These are phyloP conservation scores for Lophiotrema nucula DNA, from an alignment of 495 filamentous ascomycete species.

Conservation along the genomic window DNA sequence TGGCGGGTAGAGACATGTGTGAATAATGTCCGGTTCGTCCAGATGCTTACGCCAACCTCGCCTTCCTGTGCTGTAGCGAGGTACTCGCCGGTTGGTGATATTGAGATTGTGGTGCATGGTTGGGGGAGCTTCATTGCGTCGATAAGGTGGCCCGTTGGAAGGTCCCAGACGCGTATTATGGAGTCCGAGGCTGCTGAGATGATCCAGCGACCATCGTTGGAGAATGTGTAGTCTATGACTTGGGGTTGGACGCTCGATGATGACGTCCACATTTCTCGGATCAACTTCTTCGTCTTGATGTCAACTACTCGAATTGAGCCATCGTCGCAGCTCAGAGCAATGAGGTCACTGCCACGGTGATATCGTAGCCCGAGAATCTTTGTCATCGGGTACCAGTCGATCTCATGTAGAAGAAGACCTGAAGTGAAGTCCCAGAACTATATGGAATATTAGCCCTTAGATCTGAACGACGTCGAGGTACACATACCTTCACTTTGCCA, in stretches of 20 bases:
- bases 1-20: slow-evolving; percentile 79
- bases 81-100: slow-evolving; percentile 87
- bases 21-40: slow-evolving; percentile 88
- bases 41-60: slow-evolving; percentile 83
- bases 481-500: slow-evolving; percentile 73
- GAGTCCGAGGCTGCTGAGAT: slow-evolving; percentile 82
- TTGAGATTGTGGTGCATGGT: slow-evolving; percentile 77
- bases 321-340: slow-evolving; percentile 88
- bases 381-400: slow-evolving; percentile 83
- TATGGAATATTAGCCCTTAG: background rate
- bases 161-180: slow-evolving; percentile 85
- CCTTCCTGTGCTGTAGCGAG: slow-evolving; percentile 84
- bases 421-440: slow-evolving; percentile 89
- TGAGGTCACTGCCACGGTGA: slow-evolving; percentile 76
- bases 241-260: slow-evolving; percentile 14
- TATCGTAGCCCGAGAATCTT: slow-evolving; percentile 72
- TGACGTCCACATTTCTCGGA: slow-evolving; percentile 77
- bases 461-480: background rate
- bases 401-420: slow-evolving; percentile 72
- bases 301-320: slow-evolving; percentile 85
- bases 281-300: slow-evolving; percentile 80
- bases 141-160: slow-evolving; percentile 91
- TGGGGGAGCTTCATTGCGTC: slow-evolving; percentile 76
- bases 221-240: slow-evolving; percentile 61
- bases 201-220: slow-evolving; percentile 91